These are phyloP conservation scores for Boletales sp. DNA, from an alignment of 768 basidiomycete species.

Conservation along the genomic window DNA sequence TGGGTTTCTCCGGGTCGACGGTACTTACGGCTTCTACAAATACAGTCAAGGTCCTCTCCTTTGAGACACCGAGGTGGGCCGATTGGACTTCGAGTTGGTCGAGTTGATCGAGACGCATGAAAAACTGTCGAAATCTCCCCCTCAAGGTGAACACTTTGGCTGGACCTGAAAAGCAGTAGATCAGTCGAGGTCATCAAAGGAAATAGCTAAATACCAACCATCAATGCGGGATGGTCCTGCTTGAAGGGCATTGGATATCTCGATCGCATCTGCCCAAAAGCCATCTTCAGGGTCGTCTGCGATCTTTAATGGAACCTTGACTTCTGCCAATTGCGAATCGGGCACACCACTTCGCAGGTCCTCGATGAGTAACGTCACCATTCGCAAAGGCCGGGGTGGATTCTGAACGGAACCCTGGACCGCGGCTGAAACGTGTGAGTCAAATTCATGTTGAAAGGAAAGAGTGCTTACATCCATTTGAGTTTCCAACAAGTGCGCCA, in stretches of 20 bases:
- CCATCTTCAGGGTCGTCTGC: slow-evolving; percentile 50
- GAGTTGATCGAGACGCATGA: slow-evolving; percentile 56
- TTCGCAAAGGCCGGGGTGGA: slow-evolving; percentile 33
- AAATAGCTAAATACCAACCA: slow-evolving; percentile 36
- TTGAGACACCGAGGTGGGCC: slow-evolving; percentile 54
- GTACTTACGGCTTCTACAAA: slow-evolving; percentile 56
- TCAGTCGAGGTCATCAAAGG: background rate
- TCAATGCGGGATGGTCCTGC: slow-evolving; percentile 63
- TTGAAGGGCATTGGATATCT: slow-evolving; percentile 58
- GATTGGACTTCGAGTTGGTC: slow-evolving; percentile 47
- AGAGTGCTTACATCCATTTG: slow-evolving; percentile 33
- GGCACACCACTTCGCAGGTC: slow-evolving; percentile 51
- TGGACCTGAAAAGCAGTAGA: slow-evolving; percentile 42
- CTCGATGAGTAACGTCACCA: slow-evolving; percentile 67
- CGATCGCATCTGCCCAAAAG: slow-evolving; percentile 69
- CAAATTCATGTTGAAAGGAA: background rate
- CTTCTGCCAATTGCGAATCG: slow-evolving; percentile 64
- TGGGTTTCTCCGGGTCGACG: background rate
- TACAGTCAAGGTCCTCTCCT: slow-evolving; percentile 53
- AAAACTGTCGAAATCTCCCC: slow-evolving; percentile 65
- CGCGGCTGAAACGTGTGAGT: slow-evolving; percentile 13
- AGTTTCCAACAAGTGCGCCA: slow-evolving; percentile 22
- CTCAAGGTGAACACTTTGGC: slow-evolving; percentile 65
- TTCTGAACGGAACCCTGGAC: slow-evolving; percentile 11
- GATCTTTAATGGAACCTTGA: slow-evolving; percentile 53